Conservation (phyloP, 306 rosid genomes). For the Sicyos edulis region DNA sequence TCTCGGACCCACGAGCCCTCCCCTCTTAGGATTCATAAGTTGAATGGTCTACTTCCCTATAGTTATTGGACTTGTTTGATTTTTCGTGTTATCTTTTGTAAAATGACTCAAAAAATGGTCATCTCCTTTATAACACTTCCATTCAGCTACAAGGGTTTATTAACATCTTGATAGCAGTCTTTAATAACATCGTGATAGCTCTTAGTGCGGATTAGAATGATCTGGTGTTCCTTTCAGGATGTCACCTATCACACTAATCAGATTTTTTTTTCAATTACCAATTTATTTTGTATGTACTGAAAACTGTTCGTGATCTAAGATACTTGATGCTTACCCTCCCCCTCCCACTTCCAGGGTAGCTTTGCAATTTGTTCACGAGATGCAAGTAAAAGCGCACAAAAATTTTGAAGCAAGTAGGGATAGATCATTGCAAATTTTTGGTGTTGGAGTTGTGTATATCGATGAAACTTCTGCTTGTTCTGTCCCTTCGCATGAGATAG, state of each 20-base stretch:
- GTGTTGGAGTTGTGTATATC: conserved; percentile 78
- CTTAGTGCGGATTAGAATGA: not conserved
- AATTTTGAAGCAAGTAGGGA: conserved; percentile 87
- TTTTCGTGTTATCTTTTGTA: too few species aligned
- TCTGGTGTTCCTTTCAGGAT: not conserved
- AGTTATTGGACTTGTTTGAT: too few species aligned
- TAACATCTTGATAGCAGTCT: not conserved
- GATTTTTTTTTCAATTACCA: not conserved
- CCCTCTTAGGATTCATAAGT: too few species aligned
- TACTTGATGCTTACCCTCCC: not conserved
- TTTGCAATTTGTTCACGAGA: conserved; percentile 73
- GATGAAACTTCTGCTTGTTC: conserved; percentile 54
- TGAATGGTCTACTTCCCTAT: too few species aligned
- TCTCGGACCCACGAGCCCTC: too few species aligned
- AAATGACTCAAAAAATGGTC: too few species aligned
- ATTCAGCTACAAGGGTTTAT: not conserved
- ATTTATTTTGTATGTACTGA: not conserved
- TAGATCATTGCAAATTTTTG: conserved; percentile 73
- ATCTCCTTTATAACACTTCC: too few species aligned
- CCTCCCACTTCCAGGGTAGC: conserved; percentile 52
- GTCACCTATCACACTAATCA: not conserved
- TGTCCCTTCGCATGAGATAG: conserved; percentile 36
- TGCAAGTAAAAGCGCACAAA: conserved; percentile 72
- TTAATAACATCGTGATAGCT: not conserved
- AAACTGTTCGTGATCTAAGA: not conserved